A percentile compares a stretch with the other conserved stretches of the same genome.
Conservation (phyloP, 2,329 filamentous ascomycete genomes). For the Simplicillium sp. region DNA sequence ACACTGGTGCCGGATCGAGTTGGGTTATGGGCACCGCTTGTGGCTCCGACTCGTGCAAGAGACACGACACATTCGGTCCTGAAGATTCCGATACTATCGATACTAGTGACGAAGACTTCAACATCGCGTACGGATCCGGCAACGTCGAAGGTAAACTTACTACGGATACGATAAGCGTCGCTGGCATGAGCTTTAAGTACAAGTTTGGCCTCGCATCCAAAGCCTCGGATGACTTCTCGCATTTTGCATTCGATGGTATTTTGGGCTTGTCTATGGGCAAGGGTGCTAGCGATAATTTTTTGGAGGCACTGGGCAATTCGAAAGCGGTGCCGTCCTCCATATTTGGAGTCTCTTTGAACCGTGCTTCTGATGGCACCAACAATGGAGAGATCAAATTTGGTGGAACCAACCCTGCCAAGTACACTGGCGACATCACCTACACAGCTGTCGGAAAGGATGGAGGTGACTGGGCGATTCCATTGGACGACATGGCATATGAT, state of each 20-base stretch:
- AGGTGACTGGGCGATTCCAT: conserved; percentile 62
- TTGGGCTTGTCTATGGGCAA: conserved; percentile 62
- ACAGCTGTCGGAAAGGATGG: conserved; percentile 39
- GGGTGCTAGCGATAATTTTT: conserved; percentile 54
- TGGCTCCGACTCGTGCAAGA: conserved; percentile 52
- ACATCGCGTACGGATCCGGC: conserved; percentile 69
- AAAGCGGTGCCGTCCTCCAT: conserved; percentile 52
- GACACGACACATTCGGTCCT: conserved; percentile 61
- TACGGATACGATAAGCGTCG: conserved; percentile 58
- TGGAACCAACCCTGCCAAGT: conserved; percentile 55
- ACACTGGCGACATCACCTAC: conserved; percentile 60
- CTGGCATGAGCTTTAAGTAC: conserved; percentile 52
- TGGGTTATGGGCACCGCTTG: conserved; percentile 77
- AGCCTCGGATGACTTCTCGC: conserved; percentile 64
- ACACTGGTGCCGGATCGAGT: conserved; percentile 61
- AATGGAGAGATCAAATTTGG: conserved; percentile 75
- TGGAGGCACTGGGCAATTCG: conserved; percentile 50
- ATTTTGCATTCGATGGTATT: conserved; percentile 83
- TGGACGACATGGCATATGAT: conserved; percentile 57
- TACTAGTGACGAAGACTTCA: conserved; percentile 43
- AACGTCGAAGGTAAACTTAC: conserved; percentile 58
- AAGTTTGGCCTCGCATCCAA: conserved; percentile 64
- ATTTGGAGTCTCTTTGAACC: conserved; percentile 62
- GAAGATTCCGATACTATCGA: conserved; percentile 56
- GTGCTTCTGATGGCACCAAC: conserved; percentile 54